A percentile compares a stretch with the other conserved stretches of the same genome.
phyloP scores from a whole-genome alignment of 2,329 filamentous ascomycete genomes.

The Chaetomium strumarium region DNA sequence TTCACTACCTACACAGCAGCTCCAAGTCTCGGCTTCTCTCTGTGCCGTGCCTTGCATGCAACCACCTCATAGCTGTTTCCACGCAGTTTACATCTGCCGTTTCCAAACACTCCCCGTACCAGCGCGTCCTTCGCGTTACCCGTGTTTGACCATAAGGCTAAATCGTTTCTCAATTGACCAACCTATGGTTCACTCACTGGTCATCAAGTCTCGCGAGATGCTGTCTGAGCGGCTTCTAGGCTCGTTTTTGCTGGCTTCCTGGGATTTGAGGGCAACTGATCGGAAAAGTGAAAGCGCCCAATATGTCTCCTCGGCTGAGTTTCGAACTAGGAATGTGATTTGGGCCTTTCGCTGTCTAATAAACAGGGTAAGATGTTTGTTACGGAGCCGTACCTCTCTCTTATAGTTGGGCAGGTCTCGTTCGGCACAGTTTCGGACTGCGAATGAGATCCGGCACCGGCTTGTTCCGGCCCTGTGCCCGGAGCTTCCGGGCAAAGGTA shows the following conservation, averaged over 20 bases:
- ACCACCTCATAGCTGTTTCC: slow-evolving; percentile 9
- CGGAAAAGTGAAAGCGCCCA: background rate
- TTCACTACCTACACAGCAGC: too few species aligned
- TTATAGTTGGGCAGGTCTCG: too few species aligned
- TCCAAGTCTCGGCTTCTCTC: too few species aligned
- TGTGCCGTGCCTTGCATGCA: background rate
- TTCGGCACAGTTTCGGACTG: background rate
- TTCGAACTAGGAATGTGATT: too few species aligned
- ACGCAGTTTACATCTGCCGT: background rate
- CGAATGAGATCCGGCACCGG: background rate
- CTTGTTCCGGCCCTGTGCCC: background rate
- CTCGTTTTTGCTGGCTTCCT: background rate
- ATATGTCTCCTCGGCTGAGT: background rate
- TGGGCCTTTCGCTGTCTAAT: too few species aligned
- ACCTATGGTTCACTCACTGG: slow-evolving; percentile 15
- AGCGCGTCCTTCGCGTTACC: slow-evolving; percentile 20
- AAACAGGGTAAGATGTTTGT: too few species aligned
- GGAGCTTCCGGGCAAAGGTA: background rate
- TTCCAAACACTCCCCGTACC: slow-evolving; percentile 14
- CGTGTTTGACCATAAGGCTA: slow-evolving; percentile 7
- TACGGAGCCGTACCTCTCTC: too few species aligned
- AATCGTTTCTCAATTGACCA: slow-evolving; percentile 15
- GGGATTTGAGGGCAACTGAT: background rate
- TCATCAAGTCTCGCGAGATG: background rate
- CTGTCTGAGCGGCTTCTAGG: slow-evolving; percentile 12